Evolutionary conservation across 2,329 filamentous ascomycete species (phyloP), one percentile per base, ranked within the genome.

Genomic region (Scedosporium boydii): DNA sequence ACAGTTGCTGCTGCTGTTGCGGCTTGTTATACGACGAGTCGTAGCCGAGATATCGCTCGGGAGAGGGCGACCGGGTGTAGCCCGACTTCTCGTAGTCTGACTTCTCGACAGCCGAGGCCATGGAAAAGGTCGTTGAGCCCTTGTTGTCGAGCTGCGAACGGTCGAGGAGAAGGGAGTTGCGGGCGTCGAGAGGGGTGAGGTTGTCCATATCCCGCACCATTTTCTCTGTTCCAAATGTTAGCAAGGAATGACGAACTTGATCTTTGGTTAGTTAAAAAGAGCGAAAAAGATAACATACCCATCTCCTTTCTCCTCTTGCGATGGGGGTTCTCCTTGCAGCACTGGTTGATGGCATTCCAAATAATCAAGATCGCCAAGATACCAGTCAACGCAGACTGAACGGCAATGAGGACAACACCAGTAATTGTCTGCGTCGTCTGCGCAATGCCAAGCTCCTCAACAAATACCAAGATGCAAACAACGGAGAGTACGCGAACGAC

Each of bases 351-450:
- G 57, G 91, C 91, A 71, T 98, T 98, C 78, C 93, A 90, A 10
- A 84, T 83, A 68, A 99, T 96, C 34, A 98, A 81, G 60, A 98
- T 89, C 3, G 91, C 93, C 63, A 99, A 80, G 26, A 91, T 75
- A 65, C 84, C 92, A 5, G 93, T 96, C 67, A 99, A 78, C 0
- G 87, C 84, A 0, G 90, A 90, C 76, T 99, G 95, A 4, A 98
- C 82, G n/a, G 87, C 91, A 67, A 98, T 95, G 64, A 99, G 82
- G 16, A 92, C 90, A n/a, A 98, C 85, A 62, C 95, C 95, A 16
- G 91, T 93, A 59, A 98, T 85, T 0, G 95, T 98, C 79, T 97
- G 91, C 9, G 93, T 97, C 9, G 93, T 96, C 74, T 97, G 88
- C 5, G 87, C 83, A 68, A 99, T 88, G 63, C 90, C 90, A 61